Base-by-base conservation (phyloP, 2,329 filamentous ascomycete genomes). In the Hortaea werneckii region DNA sequence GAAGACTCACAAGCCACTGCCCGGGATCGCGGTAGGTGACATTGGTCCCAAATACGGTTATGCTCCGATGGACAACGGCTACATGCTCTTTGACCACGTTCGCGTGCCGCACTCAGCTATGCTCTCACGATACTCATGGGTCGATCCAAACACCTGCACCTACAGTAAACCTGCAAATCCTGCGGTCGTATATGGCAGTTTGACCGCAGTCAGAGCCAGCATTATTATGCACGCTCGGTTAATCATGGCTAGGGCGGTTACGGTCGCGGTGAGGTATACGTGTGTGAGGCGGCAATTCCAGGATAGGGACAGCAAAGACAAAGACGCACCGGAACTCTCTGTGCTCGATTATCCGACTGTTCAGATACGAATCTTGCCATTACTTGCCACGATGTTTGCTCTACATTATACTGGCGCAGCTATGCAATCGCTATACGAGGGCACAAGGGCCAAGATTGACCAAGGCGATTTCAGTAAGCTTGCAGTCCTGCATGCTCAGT, bases 41-140 rank as follows among this genome's bases (percentile, higher is more conserved):
- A 75, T 76, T 51, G 73, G 73, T 2, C 71, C 72, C n/a, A 76
- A 76, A 47, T 75, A 76, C 54, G 73, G 72, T 6, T 76, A 76
- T 50, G 66, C 70, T 20, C 66, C 65, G 3, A 60, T 50, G 48
- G 49, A 48, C 46, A 48, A 48, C 29, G 72, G 69, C 0, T 76
- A 76, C 56, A 72, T 75, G 69, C 64, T 76, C 4, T 75, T 76
- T 58, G 59, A 75, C 47, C 61, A 71, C 37, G 65, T 67, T 51
- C 61, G 67, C 29, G 60, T 75, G 4, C 69, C 71, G 9, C 69
- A 72, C 56, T 68, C 66, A 34, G 71, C 71, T 10, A 68, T 76
- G 63, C 59, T 76, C 6, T 69, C 67, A 6, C 65, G 69, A 29
- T 76, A 76, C 55, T 72, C 68, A 1, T 61, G 67, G 5, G 64